These are phyloP conservation scores for Evernia prunastri DNA, from an alignment of 495 filamentous ascomycete species.

Conservation along the genomic window DNA sequence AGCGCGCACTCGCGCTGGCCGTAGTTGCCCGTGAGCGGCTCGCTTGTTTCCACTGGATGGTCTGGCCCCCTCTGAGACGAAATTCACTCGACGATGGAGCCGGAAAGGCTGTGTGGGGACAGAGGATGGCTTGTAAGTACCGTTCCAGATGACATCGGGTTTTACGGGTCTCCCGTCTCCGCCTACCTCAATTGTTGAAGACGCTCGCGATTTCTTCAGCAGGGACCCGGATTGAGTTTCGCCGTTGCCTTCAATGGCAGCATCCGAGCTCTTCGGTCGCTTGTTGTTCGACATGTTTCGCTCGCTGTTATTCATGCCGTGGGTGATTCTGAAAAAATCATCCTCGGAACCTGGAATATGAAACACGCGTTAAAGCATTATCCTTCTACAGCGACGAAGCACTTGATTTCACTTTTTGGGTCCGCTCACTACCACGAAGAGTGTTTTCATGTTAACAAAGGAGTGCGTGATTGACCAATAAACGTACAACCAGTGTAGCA, in stretches of 20 bases:
- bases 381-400: neutral
- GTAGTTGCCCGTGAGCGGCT: neutral
- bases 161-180: neutral
- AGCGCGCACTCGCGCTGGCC: neutral
- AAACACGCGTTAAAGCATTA: neutral
- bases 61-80: neutral
- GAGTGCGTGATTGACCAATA: neutral
- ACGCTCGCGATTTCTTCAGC: neutral
- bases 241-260: neutral
- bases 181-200: neutral
- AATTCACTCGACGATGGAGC: neutral
- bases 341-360: neutral
- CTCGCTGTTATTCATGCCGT: neutral
- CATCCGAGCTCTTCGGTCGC: neutral
- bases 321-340: neutral
- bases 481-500: neutral
- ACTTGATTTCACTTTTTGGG: neutral
- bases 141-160: neutral
- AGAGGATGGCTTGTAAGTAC: neutral
- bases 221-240: neutral
- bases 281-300: neutral
- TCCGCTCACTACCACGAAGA: neutral
- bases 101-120: neutral
- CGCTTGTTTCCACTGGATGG: neutral
- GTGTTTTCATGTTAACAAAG: neutral